These are phyloP conservation scores for Porodaedalea pini DNA, from an alignment of 1,284 basidiomycete species.

Conservation along the genomic window DNA sequence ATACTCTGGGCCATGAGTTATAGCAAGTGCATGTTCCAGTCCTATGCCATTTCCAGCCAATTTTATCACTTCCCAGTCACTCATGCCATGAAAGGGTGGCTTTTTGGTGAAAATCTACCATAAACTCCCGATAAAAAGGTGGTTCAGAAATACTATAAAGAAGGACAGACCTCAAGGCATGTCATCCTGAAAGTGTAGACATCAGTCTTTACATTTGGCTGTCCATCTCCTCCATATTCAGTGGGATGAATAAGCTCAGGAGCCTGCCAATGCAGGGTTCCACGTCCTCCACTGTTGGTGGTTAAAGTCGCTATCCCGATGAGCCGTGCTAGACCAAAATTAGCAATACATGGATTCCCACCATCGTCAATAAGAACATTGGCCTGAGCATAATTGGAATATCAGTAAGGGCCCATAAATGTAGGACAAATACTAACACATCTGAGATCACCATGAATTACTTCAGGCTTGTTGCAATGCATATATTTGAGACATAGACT, in stretches of 20 bases:
- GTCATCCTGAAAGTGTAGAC: not conserved
- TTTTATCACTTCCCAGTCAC: not conserved
- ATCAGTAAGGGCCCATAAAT: too few species aligned
- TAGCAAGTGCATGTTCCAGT: not conserved
- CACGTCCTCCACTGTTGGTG: not conserved
- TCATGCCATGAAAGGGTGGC: not conserved
- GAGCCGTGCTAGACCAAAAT: not conserved
- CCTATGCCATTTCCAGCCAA: not conserved
- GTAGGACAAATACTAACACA: too few species aligned
- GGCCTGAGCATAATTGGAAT: too few species aligned
- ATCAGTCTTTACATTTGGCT: not conserved
- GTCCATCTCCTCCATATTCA: not conserved
- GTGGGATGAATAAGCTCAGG: not conserved
- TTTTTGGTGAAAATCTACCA: not conserved
- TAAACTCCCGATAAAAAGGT: not conserved
- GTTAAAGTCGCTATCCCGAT: not conserved
- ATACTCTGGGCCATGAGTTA: too few species aligned
- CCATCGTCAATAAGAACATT: not conserved
- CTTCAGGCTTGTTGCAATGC: too few species aligned
- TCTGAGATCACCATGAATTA: too few species aligned
- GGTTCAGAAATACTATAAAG: not conserved
- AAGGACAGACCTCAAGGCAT: not conserved
- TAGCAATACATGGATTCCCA: not conserved
- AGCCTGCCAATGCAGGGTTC: constrained; percentile 3
- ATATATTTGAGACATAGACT: too few species aligned